Evolutionary conservation across 345 rosid species (phyloP), one percentile per base, ranked within the genome.

Genomic region (Bruguiera parviflora): DNA sequence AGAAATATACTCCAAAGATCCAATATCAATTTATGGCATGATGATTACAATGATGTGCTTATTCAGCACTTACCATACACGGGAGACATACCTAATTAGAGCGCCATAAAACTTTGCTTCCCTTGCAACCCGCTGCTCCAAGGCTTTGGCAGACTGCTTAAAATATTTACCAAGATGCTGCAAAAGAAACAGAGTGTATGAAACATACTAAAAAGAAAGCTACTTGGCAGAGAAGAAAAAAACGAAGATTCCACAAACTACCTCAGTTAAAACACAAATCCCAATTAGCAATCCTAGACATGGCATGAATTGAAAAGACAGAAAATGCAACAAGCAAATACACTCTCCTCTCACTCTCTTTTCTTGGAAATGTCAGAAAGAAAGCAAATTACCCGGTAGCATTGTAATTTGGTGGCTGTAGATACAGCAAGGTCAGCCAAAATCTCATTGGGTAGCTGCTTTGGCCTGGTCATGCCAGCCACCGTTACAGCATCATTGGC

Each of bases 31-130:
- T 10, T 22, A 10, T 5, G 5, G 29, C 18, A 22, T 55, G 28
- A 53, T 21, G 13, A 55, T 22, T 24, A 58, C 16, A 49, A 55
- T 24, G 22, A 70, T 60, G 56, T 16, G 39, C 3, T 51, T 49
- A 59, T 22, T 61, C 37, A 69, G 62, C 10, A 56, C n/a, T 46
- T 49, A 53, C 16, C 15, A 64, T 33, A 22, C 28, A 19, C 11
- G n/a, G 20, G 33, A 64, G 29, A 27, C 79, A 37, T 65, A 91
- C 98, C 97, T 88, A 80, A 94, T 89, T 64, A 94, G 83, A 73
- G 98, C 97, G 53, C 97, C 98, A 73, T 94, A 94, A 80, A 94
- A 94, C 72, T 91, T 91, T 77, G 98, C 96, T 78, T 94, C 97
- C 46, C 86, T 84, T 51, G 88, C 80, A 64, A 94, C 74, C 77